These are phyloP conservation scores for Podila clonocystis DNA, from an alignment of 192 early-diverging fungal genomes.

Conservation along the genomic window DNA sequence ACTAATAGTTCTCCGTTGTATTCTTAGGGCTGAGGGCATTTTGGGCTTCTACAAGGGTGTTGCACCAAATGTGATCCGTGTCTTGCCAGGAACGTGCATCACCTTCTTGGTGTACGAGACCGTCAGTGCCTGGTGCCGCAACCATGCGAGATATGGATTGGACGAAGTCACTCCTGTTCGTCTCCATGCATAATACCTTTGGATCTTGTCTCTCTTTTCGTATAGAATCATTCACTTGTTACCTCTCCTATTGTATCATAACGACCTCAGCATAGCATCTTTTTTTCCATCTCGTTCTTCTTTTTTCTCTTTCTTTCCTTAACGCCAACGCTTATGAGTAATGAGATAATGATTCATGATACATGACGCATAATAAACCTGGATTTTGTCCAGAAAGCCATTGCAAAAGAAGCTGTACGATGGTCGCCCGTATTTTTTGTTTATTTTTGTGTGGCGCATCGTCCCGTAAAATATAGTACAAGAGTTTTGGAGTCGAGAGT, in stretches of 20 bases:
- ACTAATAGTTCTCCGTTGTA: no score
- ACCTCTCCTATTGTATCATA: not conserved
- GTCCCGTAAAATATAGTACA: not conserved
- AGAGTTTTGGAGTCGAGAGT: not conserved
- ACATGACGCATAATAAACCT: no score
- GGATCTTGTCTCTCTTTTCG: not conserved
- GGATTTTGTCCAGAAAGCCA: no score
- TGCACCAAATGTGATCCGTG: constrained; percentile 86
- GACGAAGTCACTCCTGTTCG: constrained; percentile 10
- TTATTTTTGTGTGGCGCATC: not conserved
- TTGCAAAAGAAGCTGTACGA: no score
- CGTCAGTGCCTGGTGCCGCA: constrained; percentile 67
- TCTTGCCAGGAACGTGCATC: constrained; percentile 92
- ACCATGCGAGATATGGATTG: constrained; percentile 56
- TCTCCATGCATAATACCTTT: not conserved
- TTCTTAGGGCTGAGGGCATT: constrained; percentile 77
- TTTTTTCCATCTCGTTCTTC: not conserved
- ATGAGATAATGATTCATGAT: not conserved
- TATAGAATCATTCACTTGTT: not conserved
- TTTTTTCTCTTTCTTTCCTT: constrained; percentile 5
- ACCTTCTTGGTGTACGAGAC: constrained; percentile 98
- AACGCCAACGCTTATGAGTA: no score
- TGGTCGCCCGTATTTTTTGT: not conserved
- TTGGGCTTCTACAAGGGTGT: constrained; percentile 93
- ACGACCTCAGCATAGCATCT: not conserved